Percentiles rank a stretch among this genome's conserved stretches.
phyloP scores from a whole-genome alignment of 192 early-diverging fungal species.

The Dispira parvispora region DNA sequence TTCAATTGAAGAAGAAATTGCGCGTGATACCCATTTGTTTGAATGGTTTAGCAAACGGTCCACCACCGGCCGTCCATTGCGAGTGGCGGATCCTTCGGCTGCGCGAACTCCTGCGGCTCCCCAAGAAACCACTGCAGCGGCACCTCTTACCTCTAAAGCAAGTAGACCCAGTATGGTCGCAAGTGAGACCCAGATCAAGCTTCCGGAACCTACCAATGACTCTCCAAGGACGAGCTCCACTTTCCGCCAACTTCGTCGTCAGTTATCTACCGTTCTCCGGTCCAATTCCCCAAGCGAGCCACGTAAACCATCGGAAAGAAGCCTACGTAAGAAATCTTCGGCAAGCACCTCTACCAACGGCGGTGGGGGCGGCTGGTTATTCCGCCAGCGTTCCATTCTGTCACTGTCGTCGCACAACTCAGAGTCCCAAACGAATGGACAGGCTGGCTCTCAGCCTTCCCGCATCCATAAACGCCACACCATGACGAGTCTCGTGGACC shows the following conservation, averaged over 20 bases:
- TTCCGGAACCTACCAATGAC: too few relatives aligned
- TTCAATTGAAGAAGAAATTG: slow-evolving; percentile 10
- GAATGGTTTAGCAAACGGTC: slow-evolving; percentile 8
- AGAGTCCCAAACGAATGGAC: neutral
- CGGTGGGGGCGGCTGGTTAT: neutral
- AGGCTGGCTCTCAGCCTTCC: neutral
- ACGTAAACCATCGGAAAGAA: neutral
- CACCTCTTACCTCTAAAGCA: too few relatives aligned
- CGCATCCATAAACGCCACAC: neutral
- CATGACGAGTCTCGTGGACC: too few relatives aligned
- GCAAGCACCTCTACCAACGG: neutral
- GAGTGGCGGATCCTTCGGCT: too few relatives aligned
- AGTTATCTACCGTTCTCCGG: slow-evolving; percentile 3
- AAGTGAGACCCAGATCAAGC: too few relatives aligned
- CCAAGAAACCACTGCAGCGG: too few relatives aligned
- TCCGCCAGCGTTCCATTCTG: slow-evolving; percentile 8
- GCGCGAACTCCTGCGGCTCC: too few relatives aligned
- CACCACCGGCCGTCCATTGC: neutral
- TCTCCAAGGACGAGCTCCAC: neutral
- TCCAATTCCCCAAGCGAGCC: neutral
- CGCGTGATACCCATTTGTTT: slow-evolving; percentile 7
- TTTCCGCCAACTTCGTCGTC: slow-evolving; percentile 8
- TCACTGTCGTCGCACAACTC: neutral
- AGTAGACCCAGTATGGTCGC: too few relatives aligned
- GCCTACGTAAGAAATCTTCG: neutral